Base-by-base conservation (phyloP, 805 yeast genomes). In the Suhomyces canberraensis region DNA sequence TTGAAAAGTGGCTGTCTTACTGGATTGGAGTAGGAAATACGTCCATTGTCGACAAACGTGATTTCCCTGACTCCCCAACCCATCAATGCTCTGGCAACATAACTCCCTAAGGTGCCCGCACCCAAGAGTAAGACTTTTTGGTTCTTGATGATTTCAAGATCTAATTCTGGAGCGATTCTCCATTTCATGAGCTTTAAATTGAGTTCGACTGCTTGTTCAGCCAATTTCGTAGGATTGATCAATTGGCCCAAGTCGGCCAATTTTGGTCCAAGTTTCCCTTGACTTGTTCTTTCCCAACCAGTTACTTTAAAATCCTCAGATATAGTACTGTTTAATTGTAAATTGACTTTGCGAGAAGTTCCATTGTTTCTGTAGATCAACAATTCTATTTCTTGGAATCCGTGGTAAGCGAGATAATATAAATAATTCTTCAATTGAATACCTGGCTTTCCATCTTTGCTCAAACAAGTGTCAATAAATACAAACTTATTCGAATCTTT, bases 1-100 rank as follows among this genome's bases (percentile, higher is more conserved):
- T 70, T 73, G 59, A 79, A 93, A 16, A 93, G 60, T 0, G 98
- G 91, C 50, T 93, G 99, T 35, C 99, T 70, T 0, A 93, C 98
- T 0, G 98, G 98, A 50, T 93, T 93, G 8, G 96, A 86, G 60
- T 80, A 88, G 3, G 97, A 88, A 0, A 95, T 88, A 16, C 75
- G 68, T 2, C 97, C 95, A 56, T 78, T 87, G 58, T 93, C 99
- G 3, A 93, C 91, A 60, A 93, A 80, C 0, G 96, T 84, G 14
- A 93, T 81, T 24, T 78, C 69, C 31, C 87, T 66, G 0, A 90
- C 90, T 3, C 98, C 98, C 98, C 98, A 93, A 1, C 95, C 98
- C 58, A 93, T 56, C 19, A 93, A 61, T 0, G 85, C 83, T 37
- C 99, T 70, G 0, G 95, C 75, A 4, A 93, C 91, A 52, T 91